Percentiles rank a stretch among this genome's conserved stretches.
These are phyloP conservation scores for Leucocoprinus leucothites DNA, from an alignment of 768 basidiomycete species.

Conservation along the genomic window DNA sequence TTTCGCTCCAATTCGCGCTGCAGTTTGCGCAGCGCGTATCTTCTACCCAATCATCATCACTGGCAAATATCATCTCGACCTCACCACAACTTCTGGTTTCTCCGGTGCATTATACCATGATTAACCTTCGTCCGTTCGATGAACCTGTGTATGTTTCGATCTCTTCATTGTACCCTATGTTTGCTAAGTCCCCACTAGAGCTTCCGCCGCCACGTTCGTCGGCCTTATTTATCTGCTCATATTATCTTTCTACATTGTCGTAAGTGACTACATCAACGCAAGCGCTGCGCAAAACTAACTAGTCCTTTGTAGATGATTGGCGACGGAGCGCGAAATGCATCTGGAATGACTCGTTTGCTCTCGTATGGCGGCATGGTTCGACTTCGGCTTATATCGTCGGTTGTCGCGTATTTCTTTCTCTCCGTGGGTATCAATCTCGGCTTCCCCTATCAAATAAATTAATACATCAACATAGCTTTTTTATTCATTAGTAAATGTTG, in stretches of 20 bases:
- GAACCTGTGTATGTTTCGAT: conserved; percentile 52
- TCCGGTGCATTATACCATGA: conserved; percentile 45
- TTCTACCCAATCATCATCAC: conserved; percentile 1
- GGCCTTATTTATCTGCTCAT: conserved; percentile 57
- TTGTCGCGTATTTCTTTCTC: conserved; percentile 34
- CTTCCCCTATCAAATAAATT: too few species aligned
- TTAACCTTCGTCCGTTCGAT: conserved; percentile 59
- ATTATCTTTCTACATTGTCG: conserved; percentile 37
- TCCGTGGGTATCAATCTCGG: conserved; percentile 25
- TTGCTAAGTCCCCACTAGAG: conserved; percentile 28
- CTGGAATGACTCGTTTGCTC: conserved; percentile 32
- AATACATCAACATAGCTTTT: conserved; percentile 38
- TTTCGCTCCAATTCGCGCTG: conserved; percentile 13
- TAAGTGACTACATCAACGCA: conserved; percentile 18
- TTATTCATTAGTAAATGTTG: conserved; percentile 57
- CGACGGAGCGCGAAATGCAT: conserved; percentile 32
- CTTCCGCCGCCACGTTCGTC: conserved; percentile 51
- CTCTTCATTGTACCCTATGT: background rate
- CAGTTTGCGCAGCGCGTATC: conserved; percentile 17
- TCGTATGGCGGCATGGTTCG: conserved; percentile 29
- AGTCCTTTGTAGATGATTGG: conserved; percentile 28
- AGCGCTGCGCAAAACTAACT: background rate
- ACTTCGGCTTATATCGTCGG: conserved; percentile 29
- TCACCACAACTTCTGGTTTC: conserved; percentile 50
- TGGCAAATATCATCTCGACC: conserved; percentile 32